Conservation (phyloP, 164 flowering plant genomes). For the grape (Vitis vinifera) region DNA sequence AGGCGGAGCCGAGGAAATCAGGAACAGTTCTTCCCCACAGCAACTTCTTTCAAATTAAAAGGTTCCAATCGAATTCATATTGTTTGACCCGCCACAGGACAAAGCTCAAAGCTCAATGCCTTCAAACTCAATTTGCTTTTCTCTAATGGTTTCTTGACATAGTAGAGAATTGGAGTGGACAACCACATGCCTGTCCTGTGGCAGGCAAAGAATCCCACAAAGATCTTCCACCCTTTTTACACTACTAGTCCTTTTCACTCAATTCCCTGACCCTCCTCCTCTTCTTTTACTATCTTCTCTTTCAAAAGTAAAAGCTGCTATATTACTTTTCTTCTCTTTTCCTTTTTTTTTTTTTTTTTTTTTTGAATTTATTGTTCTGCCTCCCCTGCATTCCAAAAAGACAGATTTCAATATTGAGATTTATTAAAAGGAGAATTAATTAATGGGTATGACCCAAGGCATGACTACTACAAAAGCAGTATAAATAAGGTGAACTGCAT, state of each 20-base stretch:
- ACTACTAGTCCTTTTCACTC: constrained; percentile 21
- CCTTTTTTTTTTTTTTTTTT: neutral
- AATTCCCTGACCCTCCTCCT: constrained; percentile 10
- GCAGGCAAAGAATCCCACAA: constrained; percentile 47
- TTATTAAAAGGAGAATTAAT: neutral
- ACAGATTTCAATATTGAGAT: neutral
- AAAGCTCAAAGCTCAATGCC: constrained; percentile 2
- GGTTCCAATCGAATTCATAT: constrained; percentile 16
- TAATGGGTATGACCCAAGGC: neutral
- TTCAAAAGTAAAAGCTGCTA: constrained; percentile 26
- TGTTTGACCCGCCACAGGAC: constrained; percentile 18
- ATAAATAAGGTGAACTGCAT: neutral
- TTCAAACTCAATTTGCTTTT: neutral
- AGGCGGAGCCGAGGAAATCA: neutral
- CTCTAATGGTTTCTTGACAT: constrained; percentile 14
- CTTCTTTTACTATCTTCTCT: constrained; percentile 12
- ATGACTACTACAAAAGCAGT: neutral
- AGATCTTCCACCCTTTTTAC: constrained; percentile 26
- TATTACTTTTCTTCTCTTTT: constrained; percentile 3
- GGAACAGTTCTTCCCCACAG: constrained; percentile 2
- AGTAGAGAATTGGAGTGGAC: constrained; percentile 29
- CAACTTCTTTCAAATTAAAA: constrained; percentile 6
- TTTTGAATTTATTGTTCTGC: neutral
- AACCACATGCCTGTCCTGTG: constrained; percentile 39
- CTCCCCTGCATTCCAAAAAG: constrained; percentile 17